phyloP scores from a whole-genome alignment of 2,329 filamentous ascomycete genomes.

The Aspergillus cejpii region DNA sequence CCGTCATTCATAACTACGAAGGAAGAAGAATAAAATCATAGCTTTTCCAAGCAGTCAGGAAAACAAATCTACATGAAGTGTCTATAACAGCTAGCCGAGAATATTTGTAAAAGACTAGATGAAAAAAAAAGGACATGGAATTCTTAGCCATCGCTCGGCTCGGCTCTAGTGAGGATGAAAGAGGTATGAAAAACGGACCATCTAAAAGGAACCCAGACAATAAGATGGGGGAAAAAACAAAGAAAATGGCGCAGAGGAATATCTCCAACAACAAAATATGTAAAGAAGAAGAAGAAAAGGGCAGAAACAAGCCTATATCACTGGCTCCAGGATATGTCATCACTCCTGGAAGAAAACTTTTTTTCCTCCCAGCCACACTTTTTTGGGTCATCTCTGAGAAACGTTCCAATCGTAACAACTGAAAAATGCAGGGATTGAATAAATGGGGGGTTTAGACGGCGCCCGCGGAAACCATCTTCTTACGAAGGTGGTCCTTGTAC shows the following conservation, averaged over 20 bases:
- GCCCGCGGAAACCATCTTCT: constrained; percentile 92
- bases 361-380: constrained; percentile 1
- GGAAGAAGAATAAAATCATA: no score
- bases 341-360: constrained; percentile 14
- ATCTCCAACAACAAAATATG: not conserved
- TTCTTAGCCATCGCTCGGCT: constrained; percentile 17
- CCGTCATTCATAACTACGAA: no score
- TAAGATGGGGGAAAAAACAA: constrained; percentile 10
- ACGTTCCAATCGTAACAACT: constrained; percentile 32
- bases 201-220: constrained; percentile 14
- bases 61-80: not conserved
- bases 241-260: constrained; percentile 3
- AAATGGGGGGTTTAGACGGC: constrained; percentile 59
- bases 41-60: no score
- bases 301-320: constrained; percentile 9
- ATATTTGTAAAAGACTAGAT: not conserved
- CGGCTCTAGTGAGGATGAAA: constrained; percentile 17
- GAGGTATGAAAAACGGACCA: constrained; percentile 22
- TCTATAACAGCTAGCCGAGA: constrained; percentile 8
- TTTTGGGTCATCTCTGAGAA: constrained; percentile 18
- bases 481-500: constrained; percentile 97
- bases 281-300: constrained; percentile 4
- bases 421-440: constrained; percentile 3
- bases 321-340: constrained; percentile 16
- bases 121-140: constrained; percentile 11